Percentiles rank a stretch among this genome's conserved stretches.
phyloP scores from a whole-genome alignment of 148 eudicot genomes.

The Vaccinium corymbosum region DNA sequence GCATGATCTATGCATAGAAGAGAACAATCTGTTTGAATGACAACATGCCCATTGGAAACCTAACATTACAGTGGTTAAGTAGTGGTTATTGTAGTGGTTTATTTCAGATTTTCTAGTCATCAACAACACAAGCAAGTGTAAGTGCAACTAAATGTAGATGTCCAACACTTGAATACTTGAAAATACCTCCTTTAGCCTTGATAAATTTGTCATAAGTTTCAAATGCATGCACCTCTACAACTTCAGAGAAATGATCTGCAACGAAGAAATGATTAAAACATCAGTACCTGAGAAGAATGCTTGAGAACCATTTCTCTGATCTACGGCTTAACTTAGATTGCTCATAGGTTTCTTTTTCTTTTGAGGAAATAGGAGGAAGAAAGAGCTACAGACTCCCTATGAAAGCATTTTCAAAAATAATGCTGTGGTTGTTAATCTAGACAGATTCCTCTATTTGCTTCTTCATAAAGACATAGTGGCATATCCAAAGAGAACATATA shows the following conservation, averaged over 20 bases:
- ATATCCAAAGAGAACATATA: not conserved
- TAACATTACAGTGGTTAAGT: not conserved
- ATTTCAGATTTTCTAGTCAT: not conserved
- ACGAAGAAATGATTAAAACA: constrained; percentile 7
- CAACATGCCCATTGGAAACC: not conserved
- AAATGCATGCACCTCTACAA: constrained; percentile 89
- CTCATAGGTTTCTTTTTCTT: not conserved
- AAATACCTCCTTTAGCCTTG: constrained; percentile 77
- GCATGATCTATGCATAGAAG: not conserved
- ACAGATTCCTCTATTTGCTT: constrained; percentile 9
- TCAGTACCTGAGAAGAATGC: constrained; percentile 10
- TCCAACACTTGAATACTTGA: not conserved
- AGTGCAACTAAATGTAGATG: not conserved
- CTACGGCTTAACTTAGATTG: not conserved
- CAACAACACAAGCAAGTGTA: not conserved
- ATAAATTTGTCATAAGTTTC: constrained; percentile 95
- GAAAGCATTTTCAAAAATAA: not conserved
- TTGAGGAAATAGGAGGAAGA: not conserved
- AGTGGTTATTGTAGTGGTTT: not conserved
- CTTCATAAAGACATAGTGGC: not conserved
- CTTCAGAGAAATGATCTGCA: constrained; percentile 99
- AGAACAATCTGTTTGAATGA: not conserved
- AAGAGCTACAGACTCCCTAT: not conserved
- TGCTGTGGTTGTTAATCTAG: constrained; percentile 1
- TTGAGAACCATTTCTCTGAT: not conserved